Conservation (phyloP, 225 moss, liverwort and hornwort species). For the Straminergon stramineum region DNA sequence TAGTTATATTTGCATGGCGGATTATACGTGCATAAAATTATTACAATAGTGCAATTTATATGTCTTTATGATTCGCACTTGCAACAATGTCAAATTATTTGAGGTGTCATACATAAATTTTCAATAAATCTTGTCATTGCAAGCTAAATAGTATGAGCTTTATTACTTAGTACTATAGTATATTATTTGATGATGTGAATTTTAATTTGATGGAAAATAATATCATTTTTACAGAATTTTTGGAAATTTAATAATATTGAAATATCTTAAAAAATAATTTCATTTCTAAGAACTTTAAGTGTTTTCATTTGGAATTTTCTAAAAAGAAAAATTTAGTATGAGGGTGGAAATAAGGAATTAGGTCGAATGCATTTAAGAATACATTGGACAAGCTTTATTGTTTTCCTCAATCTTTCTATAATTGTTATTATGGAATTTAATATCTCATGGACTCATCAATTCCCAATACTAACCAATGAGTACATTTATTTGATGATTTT, state of each 20-base stretch:
- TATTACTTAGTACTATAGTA: accelerated
- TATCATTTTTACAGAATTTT: neutral
- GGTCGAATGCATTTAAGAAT: neutral
- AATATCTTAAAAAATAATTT: neutral
- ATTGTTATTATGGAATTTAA: neutral
- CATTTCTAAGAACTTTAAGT: neutral
- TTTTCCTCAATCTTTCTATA: neutral
- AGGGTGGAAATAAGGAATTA: neutral
- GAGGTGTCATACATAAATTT: neutral
- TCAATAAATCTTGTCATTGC: neutral
- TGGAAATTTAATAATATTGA: neutral
- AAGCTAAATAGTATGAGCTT: neutral
- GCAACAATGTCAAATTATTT: neutral
- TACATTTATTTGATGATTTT: neutral
- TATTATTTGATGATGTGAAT: neutral
- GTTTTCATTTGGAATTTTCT: neutral
- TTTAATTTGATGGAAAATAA: neutral
- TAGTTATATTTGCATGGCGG: neutral
- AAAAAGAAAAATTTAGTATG: neutral
- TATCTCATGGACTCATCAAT: neutral
- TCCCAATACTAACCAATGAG: neutral
- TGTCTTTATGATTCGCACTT: neutral
- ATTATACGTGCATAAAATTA: neutral
- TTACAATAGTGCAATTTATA: neutral
- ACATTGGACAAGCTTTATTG: neutral